Evolutionary conservation across 495 filamentous ascomycete species (phyloP), one percentile per base, ranked within the genome.

Genomic region (Patellaria atrata): DNA sequence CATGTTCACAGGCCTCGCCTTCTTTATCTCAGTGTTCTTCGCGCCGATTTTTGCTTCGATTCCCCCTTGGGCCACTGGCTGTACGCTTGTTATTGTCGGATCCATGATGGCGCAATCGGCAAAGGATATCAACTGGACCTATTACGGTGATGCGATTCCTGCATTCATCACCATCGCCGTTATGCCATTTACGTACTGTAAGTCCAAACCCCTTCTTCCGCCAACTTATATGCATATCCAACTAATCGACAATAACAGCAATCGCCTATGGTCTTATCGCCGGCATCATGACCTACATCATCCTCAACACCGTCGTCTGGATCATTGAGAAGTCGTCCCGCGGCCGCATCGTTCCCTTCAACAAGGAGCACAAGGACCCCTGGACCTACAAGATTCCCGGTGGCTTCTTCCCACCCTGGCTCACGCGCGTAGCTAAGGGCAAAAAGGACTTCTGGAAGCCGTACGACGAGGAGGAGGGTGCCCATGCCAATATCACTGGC

Each of bases 111-210:
- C 76, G 43, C 65, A 70, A 38, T 60, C 79, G 2, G 74, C 73
- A 9, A 67, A 65, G 16, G 76, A 86, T 38, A 85, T 87, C 61
- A 87, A 87, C 64, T 86, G 81, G 81, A 58, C 61, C 7, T 87
- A 87, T 59, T 55, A 73, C 22, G 79, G 77, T 31, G 81, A 87
- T 54, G 72, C 76, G 16, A 63, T 86, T 20, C 81, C 81, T 0
- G 81, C 81, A 1, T 86, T 87, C 56, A 52, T 85, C 20, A 83
- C 79, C 18, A 77, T 87, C 40, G 68, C 71, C 45, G 55, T 80
- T 47, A 86, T 87, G 81, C 79, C 80, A n/a, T 85, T 85, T 59
- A 84, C 78, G 14, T 82, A 81, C 54, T 79, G 72, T 28, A n/a
- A n/a, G n/a, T n/a, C n/a, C n/a, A n/a, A n/a, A n/a, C n/a, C n/a